Percentiles rank a stretch among this genome's conserved stretches.
These are phyloP conservation scores for Microdochium nivale DNA, from an alignment of 2,329 filamentous ascomycete genomes.

Conservation along the genomic window DNA sequence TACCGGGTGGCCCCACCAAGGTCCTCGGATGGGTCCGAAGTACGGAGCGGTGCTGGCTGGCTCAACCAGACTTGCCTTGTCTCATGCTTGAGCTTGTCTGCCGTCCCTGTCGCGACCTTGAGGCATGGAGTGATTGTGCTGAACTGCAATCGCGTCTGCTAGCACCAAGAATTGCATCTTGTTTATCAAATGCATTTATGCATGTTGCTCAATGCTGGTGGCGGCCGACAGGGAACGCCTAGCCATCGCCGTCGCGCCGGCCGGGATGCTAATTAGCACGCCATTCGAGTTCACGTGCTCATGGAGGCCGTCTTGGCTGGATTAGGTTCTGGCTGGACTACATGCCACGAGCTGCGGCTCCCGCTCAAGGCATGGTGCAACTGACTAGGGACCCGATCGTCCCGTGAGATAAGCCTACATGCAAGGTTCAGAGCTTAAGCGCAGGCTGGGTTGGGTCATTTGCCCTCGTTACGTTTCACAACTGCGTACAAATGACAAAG, in stretches of 20 bases:
- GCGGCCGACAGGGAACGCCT: too few relatives aligned
- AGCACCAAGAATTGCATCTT: too few relatives aligned
- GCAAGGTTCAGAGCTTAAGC: background rate
- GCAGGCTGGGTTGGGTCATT: background rate
- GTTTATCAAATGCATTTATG: too few relatives aligned
- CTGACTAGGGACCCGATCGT: background rate
- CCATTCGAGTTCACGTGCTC: background rate
- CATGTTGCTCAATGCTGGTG: too few relatives aligned
- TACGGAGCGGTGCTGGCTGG: background rate
- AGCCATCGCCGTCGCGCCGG: too few relatives aligned
- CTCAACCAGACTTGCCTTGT: too few relatives aligned
- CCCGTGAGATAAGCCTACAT: background rate
- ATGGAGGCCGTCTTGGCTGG: background rate
- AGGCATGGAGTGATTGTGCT: too few relatives aligned
- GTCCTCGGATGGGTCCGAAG: background rate
- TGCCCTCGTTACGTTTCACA: background rate
- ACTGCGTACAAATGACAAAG: constrained; percentile 1
- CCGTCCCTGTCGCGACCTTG: too few relatives aligned
- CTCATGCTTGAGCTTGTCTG: too few relatives aligned
- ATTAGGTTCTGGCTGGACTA: background rate
- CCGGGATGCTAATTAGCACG: background rate
- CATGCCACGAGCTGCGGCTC: background rate
- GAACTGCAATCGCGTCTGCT: too few relatives aligned
- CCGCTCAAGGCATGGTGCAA: background rate
- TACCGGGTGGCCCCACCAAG: background rate